These are phyloP conservation scores for Neoarthrinium moseri DNA, from an alignment of 2,329 filamentous ascomycete genomes.

Conservation along the genomic window DNA sequence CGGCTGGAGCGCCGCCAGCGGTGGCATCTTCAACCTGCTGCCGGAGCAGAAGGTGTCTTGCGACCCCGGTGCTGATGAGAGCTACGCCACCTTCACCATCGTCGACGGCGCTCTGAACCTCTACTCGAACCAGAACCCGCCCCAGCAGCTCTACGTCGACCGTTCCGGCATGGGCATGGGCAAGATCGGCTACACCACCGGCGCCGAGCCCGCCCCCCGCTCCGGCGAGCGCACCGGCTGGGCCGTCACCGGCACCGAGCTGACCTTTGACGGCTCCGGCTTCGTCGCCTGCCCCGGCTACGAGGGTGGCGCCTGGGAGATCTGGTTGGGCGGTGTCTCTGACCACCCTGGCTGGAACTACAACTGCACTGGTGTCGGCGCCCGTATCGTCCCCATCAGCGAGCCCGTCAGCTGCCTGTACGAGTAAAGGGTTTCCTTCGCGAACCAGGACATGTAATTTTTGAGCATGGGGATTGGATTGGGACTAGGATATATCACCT, in stretches of 20 bases:
- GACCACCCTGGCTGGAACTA: slow-evolving; percentile 33
- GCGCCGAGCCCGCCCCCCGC: slow-evolving; percentile 33
- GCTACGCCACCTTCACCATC: slow-evolving; percentile 52
- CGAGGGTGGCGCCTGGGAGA: slow-evolving; percentile 38
- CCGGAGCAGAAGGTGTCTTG: slow-evolving; percentile 48
- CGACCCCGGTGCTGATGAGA: slow-evolving; percentile 33
- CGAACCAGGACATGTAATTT: too few species aligned
- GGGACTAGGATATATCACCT: too few species aligned
- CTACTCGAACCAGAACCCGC: slow-evolving; percentile 37
- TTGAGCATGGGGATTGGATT: too few species aligned
- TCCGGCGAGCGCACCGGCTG: slow-evolving; percentile 49
- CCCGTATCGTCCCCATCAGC: slow-evolving; percentile 25
- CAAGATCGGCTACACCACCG: slow-evolving; percentile 50
- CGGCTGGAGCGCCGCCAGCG: slow-evolving; percentile 40
- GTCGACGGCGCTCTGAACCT: slow-evolving; percentile 44
- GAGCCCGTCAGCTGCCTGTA: slow-evolving; percentile 37
- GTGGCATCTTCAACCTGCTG: slow-evolving; percentile 43
- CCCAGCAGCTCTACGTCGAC: slow-evolving; percentile 53
- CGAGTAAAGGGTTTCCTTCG: too few species aligned
- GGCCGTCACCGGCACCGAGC: slow-evolving; percentile 40
- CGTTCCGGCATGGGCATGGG: slow-evolving; percentile 60
- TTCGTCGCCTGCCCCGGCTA: slow-evolving; percentile 54
- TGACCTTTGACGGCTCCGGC: slow-evolving; percentile 42
- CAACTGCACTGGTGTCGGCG: slow-evolving; percentile 34
- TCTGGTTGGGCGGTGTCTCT: slow-evolving; percentile 31